phyloP scores from a whole-genome alignment of 2,329 filamentous ascomycete species.

The Penicillium palitans region DNA sequence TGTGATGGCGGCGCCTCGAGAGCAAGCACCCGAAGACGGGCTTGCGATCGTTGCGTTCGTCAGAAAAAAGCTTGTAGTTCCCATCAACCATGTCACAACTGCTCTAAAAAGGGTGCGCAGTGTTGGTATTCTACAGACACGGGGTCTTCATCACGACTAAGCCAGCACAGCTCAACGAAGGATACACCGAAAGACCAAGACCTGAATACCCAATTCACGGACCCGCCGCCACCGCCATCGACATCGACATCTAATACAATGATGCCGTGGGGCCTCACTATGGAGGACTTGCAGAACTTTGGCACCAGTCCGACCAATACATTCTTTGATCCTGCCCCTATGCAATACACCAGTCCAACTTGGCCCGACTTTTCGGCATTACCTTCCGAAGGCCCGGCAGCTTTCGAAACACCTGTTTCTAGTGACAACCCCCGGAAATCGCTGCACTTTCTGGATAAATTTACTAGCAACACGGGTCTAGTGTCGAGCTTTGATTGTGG shows the following conservation, averaged over 20 bases:
- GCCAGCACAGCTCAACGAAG: neutral
- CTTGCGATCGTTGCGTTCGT: slow-evolving; percentile 39
- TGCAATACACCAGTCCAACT: slow-evolving; percentile 4
- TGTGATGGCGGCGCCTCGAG: slow-evolving; percentile 29
- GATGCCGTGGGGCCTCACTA: slow-evolving; percentile 5
- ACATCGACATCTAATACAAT: neutral
- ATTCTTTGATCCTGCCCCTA: neutral
- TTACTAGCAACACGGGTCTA: slow-evolving; percentile 41
- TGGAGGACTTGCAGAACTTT: slow-evolving; percentile 1
- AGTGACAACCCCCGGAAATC: slow-evolving; percentile 17
- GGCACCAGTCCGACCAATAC: slow-evolving; percentile 3
- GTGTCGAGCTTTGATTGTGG: slow-evolving; percentile 42
- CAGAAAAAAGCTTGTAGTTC: slow-evolving; percentile 40
- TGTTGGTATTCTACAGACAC: slow-evolving; percentile 23
- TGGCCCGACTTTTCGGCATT: slow-evolving; percentile 17
- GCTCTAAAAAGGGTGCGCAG: slow-evolving; percentile 22
- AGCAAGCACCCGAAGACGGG: slow-evolving; percentile 27
- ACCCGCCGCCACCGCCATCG: neutral
- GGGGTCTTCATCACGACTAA: neutral
- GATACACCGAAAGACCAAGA: neutral
- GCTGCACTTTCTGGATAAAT: slow-evolving; percentile 36
- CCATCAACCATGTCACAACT: slow-evolving; percentile 34
- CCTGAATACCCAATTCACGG: neutral
- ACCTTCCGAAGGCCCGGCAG: slow-evolving; percentile 3
- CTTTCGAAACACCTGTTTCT: neutral